These are phyloP conservation scores for Orbilia brochopaga DNA, from an alignment of 2,329 filamentous ascomycete species.

Conservation along the genomic window DNA sequence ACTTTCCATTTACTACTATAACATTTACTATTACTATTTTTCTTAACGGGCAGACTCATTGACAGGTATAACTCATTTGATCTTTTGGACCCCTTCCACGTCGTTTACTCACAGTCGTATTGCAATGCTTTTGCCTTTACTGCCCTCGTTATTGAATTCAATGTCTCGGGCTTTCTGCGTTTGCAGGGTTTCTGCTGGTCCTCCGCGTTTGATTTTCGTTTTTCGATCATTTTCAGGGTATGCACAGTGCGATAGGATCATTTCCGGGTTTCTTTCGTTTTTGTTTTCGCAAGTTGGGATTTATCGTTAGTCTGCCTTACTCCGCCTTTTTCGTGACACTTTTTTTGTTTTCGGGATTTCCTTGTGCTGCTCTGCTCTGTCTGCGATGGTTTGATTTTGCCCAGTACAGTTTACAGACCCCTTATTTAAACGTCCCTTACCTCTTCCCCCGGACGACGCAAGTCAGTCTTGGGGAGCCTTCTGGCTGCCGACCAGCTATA, in stretches of 20 bases:
- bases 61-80: conserved; percentile 50
- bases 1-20: conserved; percentile 19
- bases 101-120: conserved; percentile 8
- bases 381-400: background rate
- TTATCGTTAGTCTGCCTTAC: conserved; percentile 17
- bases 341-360: conserved; percentile 21
- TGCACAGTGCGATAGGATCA: conserved; percentile 49
- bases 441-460: background rate
- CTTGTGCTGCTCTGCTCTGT: conserved; percentile 5
- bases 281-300: conserved; percentile 39
- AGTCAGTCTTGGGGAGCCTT: conserved; percentile 3
- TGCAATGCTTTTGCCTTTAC: conserved; percentile 29
- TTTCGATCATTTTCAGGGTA: conserved; percentile 42
- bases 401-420: background rate
- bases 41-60: conserved; percentile 44
- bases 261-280: conserved; percentile 18
- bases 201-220: conserved; percentile 7
- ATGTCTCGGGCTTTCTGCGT: conserved; percentile 26
- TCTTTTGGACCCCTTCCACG: conserved; percentile 22
- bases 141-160: conserved; percentile 33
- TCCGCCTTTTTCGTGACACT: conserved; percentile 31
- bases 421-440: no score
- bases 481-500: background rate
- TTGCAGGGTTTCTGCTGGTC: conserved; percentile 12
- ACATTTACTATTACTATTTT: conserved; percentile 19